A percentile compares a stretch with the other conserved stretches of the same genome.
Evolutionary conservation across 179 eudicot species (phyloP).

Genomic region (Actinidia arguta): DNA sequence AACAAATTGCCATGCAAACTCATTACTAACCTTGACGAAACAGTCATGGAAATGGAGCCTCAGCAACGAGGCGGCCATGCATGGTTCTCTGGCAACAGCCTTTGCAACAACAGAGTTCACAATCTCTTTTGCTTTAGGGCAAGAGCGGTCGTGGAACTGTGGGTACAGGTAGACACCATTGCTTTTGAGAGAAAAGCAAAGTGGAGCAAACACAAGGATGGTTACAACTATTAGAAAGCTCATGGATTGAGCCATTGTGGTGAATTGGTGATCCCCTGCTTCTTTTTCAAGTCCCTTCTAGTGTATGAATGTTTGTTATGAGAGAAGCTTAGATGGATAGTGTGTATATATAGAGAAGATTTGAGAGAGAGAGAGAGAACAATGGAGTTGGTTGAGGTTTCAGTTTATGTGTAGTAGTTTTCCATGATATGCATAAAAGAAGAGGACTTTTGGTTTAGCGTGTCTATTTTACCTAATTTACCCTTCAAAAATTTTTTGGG

Average conservation of each 20-base stretch:
- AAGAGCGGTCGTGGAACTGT: conserved; percentile 70
- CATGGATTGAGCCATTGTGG: conserved; percentile 43
- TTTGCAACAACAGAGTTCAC: conserved; percentile 70
- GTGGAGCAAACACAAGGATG: conserved; percentile 48
- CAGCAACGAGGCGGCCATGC: conserved; percentile 89
- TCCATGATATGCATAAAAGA: not conserved
- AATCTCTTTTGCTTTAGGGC: conserved; percentile 70
- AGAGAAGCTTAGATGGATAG: not conserved
- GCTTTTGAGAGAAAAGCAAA: conserved; percentile 43
- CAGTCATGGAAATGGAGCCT: conserved; percentile 91
- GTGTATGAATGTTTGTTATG: conserved; percentile 19
- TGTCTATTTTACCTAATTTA: too few relatives aligned
- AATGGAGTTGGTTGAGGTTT: conserved; percentile 34
- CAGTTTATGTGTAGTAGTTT: not conserved
- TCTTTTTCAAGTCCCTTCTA: not conserved
- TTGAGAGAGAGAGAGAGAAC: conserved; percentile 8
- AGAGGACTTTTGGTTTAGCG: too few relatives aligned
- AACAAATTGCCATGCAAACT: not conserved
- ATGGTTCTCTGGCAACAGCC: conserved; percentile 72
- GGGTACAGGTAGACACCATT: conserved; percentile 55
- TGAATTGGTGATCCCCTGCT: not conserved
- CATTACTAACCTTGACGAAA: conserved; percentile 73
- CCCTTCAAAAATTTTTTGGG: too few relatives aligned
- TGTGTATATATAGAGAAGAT: conserved; percentile 25
- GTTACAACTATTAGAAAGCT: conserved; percentile 34